A percentile compares a stretch with the other conserved stretches of the same genome.
Evolutionary conservation across 169 alveolate species (phyloP).

Genomic region (Plasmodium gaboni): DNA sequence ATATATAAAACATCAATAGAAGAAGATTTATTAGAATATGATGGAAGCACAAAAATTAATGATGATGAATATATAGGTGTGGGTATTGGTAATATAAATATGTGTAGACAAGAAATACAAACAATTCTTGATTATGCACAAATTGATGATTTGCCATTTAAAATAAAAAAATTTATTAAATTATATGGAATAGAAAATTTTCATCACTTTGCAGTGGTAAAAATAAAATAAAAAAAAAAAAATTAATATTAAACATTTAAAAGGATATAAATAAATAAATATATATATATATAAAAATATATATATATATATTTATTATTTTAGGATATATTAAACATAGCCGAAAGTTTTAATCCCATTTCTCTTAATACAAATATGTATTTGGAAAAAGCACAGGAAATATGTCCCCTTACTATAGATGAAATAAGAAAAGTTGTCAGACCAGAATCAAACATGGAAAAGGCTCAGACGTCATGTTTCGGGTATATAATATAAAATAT

Average conservation of each 20-base stretch:
- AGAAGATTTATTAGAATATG: conserved; percentile 60
- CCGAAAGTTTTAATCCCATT: conserved; percentile 56
- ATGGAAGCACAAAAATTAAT: conserved; percentile 10
- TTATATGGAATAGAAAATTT: conserved; percentile 73
- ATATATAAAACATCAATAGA: conserved; percentile 69
- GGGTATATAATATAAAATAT: conserved; percentile 21
- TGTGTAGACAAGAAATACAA: conserved; percentile 62
- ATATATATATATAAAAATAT: background rate
- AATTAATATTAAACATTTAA: background rate
- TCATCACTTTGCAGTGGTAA: conserved; percentile 75
- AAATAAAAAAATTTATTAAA: conserved; percentile 59
- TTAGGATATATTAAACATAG: conserved; percentile 64
- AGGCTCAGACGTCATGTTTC: conserved; percentile 76
- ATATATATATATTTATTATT: background rate
- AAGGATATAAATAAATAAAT: background rate
- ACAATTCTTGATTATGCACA: conserved; percentile 21
- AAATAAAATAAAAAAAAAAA: background rate
- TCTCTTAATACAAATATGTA: conserved; percentile 41
- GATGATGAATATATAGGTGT: conserved; percentile 53
- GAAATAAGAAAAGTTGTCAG: conserved; percentile 65
- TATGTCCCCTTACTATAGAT: conserved; percentile 67
- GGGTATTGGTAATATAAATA: conserved; percentile 51
- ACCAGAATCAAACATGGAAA: conserved; percentile 57
- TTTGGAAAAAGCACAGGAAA: conserved; percentile 53
- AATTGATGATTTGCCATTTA: conserved; percentile 63